Evolutionary conservation across 2,329 filamentous ascomycete genomes (phyloP).

Genomic region (Sporothrix variecibatus): DNA sequence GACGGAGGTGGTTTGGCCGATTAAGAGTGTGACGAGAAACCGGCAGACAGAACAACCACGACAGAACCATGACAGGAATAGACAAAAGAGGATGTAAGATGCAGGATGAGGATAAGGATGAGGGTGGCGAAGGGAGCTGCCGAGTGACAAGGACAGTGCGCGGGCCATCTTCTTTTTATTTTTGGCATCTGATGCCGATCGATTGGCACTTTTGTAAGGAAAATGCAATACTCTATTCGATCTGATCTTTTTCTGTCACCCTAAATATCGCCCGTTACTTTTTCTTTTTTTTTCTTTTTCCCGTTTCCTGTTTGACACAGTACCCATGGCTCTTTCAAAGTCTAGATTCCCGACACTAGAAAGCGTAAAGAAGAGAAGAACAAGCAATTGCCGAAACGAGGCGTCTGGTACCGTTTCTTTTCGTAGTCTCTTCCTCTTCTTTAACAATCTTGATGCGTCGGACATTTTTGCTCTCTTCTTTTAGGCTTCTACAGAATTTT

Average conservation of each 20-base stretch:
- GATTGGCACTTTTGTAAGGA: neutral
- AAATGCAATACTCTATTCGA: neutral
- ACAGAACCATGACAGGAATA: neutral
- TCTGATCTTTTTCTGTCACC: neutral
- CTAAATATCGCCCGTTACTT: neutral
- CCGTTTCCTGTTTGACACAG: neutral
- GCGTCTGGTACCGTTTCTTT: neutral
- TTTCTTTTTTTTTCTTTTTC: neutral
- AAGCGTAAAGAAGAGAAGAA: neutral
- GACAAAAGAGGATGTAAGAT: neutral
- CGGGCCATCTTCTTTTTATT: neutral
- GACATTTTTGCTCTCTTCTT: neutral
- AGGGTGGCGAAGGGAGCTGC: conserved; percentile 10
- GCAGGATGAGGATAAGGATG: neutral
- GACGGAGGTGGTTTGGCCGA: conserved; percentile 22
- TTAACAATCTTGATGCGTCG: neutral
- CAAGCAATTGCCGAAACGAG: neutral
- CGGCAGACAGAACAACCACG: neutral
- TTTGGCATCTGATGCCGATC: neutral
- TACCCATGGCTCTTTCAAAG: neutral
- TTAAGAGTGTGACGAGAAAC: conserved; percentile 11
- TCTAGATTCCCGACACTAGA: neutral
- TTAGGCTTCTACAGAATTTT: neutral
- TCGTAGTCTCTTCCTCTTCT: neutral
- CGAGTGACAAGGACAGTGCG: neutral